Percentiles rank a stretch among this genome's conserved stretches.
phyloP scores from a whole-genome alignment of 2,329 filamentous ascomycete species.

The Fusarium miscanthi region DNA sequence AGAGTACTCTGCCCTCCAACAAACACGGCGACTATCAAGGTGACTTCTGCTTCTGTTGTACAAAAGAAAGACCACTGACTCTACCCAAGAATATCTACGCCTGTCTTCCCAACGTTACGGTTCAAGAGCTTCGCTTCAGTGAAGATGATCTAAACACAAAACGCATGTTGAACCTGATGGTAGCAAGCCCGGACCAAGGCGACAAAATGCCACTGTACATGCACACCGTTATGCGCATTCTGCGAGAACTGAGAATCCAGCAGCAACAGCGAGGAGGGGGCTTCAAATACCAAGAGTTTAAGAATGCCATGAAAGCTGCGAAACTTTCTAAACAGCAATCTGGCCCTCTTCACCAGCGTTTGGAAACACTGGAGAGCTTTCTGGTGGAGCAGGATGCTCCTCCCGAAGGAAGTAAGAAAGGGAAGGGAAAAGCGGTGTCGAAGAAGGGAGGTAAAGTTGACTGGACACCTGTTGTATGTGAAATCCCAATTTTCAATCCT shows the following conservation, averaged over 20 bases:
- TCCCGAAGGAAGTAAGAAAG: neutral
- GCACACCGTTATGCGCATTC: neutral
- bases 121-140: neutral
- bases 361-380: neutral
- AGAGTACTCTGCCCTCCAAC: neutral
- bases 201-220: neutral
- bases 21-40: neutral
- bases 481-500: too few species aligned
- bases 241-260: neutral
- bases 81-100: neutral
- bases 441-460: neutral
- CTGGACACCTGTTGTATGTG: neutral
- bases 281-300: neutral
- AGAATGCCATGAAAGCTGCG: neutral
- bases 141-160: neutral
- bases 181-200: neutral
- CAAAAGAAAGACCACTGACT: neutral
- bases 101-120: neutral
- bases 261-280: neutral
- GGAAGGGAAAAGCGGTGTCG: too few species aligned
- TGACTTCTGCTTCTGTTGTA: neutral
- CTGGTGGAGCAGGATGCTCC: neutral
- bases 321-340: neutral
- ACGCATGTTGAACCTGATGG: slow-evolving; percentile 1
- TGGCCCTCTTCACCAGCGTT: neutral